Base-by-base conservation (phyloP, 257 asterid genomes). In the Salvia hispanica region DNA sequence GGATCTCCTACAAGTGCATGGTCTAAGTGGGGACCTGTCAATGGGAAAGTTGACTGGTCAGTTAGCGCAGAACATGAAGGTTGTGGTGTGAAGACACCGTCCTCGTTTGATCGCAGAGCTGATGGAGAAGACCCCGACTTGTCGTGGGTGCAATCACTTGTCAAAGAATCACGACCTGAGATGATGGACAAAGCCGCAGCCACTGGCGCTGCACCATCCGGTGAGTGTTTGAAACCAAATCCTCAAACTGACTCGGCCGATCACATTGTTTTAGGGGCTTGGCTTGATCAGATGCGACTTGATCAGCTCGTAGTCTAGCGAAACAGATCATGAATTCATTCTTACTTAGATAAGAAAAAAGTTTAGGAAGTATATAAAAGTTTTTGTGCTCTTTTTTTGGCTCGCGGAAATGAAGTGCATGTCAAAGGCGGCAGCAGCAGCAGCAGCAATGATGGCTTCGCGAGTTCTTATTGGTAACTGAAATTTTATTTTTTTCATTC, bases 61-160 rank as follows among this genome's bases (percentile, higher is more conserved):
- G 86, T 83, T 11, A 78, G 72, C 4, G 84, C 88, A 44, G 85
- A 81, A 18, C 94, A 81, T 66, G 72, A 66, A 43, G 83, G 76
- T 25, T 25, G 31, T 25, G 61, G 58, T 61, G 33, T 85, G 72
- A 76, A 70, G 51, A 76, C 81, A 3, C 58, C 85, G 16, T 28
- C 56, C 13, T 73, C 87, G 0, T 53, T 77, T 11, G 89, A 81
- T 64, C 70, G 16, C 48, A 63, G 21, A 34, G 39, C 74, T 37
- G 84, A 78, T 14, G 88, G 86, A 58, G 89, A 86, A 31, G 96
- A 84, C 74, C 97, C 97, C 28, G 96, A 93, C 78, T 58, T 93
- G 37, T 93, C 99, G 18, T 93, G 97, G 99, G 97, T 93, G 79
- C 97, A 91, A 77, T 87, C 97, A 57, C 95, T 93, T 9, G 97